Evolutionary conservation across 495 filamentous ascomycete genomes (phyloP).

Genomic region (Mytilinidion resinicola): DNA sequence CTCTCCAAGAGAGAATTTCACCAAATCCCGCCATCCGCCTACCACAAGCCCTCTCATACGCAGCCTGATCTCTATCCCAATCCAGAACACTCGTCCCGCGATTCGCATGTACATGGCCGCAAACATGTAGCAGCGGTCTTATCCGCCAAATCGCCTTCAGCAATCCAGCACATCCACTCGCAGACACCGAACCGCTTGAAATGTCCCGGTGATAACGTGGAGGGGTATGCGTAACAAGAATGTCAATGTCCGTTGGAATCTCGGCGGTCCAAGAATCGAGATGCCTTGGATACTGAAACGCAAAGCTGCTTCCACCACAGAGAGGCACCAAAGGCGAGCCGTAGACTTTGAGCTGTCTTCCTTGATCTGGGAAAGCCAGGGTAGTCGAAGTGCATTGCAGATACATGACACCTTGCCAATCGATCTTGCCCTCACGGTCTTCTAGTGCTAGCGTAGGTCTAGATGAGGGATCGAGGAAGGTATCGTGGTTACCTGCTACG

Average conservation of each 20-base stretch:
- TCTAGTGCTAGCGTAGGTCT: slow-evolving; percentile 34
- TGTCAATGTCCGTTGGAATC: slow-evolving; percentile 68
- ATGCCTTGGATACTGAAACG: slow-evolving; percentile 54
- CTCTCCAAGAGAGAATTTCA: slow-evolving; percentile 46
- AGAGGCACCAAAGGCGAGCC: slow-evolving; percentile 56
- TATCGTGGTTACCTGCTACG: slow-evolving; percentile 81
- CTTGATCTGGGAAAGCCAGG: slow-evolving; percentile 30
- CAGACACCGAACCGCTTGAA: slow-evolving; percentile 36
- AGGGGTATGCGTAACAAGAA: slow-evolving; percentile 78
- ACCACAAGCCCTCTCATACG: slow-evolving; percentile 61
- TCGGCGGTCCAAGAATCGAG: slow-evolving; percentile 55
- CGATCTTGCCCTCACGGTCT: slow-evolving; percentile 36
- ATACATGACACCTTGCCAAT: slow-evolving; percentile 53
- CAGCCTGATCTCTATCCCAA: slow-evolving; percentile 67
- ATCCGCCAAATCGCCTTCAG: slow-evolving; percentile 71
- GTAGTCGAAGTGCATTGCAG: slow-evolving; percentile 52
- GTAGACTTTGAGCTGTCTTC: slow-evolving; percentile 48
- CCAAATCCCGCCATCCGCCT: slow-evolving; percentile 38
- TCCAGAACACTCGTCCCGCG: slow-evolving; percentile 56
- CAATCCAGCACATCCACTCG: slow-evolving; percentile 62
- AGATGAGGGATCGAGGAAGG: slow-evolving; percentile 58
- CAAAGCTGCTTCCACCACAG: slow-evolving; percentile 52
- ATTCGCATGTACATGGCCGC: slow-evolving; percentile 74
- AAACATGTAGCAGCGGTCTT: slow-evolving; percentile 71
- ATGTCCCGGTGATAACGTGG: slow-evolving; percentile 66